Conservation (phyloP, 805 yeast genomes). For the Naumovozyma castellii region DNA sequence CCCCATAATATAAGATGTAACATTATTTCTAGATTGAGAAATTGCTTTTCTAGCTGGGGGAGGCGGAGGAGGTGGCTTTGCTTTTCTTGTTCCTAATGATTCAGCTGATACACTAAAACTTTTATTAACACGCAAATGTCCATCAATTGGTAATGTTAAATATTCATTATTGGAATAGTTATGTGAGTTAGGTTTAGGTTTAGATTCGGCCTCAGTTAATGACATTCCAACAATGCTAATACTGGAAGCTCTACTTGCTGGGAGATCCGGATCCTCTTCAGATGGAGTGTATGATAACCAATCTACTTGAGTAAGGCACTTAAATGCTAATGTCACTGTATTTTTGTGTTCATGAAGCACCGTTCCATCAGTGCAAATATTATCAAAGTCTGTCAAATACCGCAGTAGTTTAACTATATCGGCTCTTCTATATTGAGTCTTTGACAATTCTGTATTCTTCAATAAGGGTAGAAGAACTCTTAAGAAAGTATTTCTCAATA, state of each 20-base stretch:
- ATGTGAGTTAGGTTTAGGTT: not conserved
- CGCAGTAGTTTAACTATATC: slow-evolving; percentile 44
- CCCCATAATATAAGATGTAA: slow-evolving; percentile 4
- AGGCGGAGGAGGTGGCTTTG: slow-evolving; percentile 31
- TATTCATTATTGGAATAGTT: no score
- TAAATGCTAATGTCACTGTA: slow-evolving; percentile 35
- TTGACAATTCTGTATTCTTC: slow-evolving; percentile 50
- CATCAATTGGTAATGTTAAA: not conserved
- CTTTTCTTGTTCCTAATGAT: slow-evolving; percentile 29
- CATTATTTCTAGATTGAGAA: slow-evolving; percentile 1
- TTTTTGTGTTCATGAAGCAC: slow-evolving; percentile 24
- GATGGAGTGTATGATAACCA: slow-evolving; percentile 24
- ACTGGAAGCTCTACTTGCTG: slow-evolving; percentile 20
- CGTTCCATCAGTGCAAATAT: slow-evolving; percentile 17
- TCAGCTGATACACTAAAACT: slow-evolving; percentile 26
- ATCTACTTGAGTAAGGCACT: slow-evolving; percentile 28
- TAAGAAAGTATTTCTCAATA: slow-evolving; percentile 58
- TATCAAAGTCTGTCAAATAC: slow-evolving; percentile 32
- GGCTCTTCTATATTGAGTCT: slow-evolving; percentile 47
- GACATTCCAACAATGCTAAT: slow-evolving; percentile 14
- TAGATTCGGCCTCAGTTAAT: slow-evolving; percentile 3
- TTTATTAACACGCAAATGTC: slow-evolving; percentile 7
- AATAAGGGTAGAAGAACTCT: slow-evolving; percentile 68
- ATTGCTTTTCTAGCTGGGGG: slow-evolving; percentile 28
- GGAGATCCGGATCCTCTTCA: slow-evolving; percentile 3